These are phyloP conservation scores for Durusdinium trenchii DNA, from an alignment of 73 alveolate genomes.

Conservation along the genomic window DNA sequence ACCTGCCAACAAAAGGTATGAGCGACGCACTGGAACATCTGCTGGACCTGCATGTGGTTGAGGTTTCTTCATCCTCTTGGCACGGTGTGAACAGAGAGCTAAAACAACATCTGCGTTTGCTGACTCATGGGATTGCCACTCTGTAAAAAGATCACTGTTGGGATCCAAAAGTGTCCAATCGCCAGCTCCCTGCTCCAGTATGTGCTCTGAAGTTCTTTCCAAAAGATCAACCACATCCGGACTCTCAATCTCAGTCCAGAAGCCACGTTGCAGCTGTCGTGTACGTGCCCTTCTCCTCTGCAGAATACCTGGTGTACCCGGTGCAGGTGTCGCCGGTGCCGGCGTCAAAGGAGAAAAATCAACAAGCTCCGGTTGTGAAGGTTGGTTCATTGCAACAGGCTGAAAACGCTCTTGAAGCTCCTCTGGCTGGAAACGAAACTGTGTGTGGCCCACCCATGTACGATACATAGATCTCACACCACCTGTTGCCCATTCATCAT, in stretches of 20 bases:
- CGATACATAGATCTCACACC: too few species aligned
- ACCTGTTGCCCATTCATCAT: too few species aligned
- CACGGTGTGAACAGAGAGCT: neutral
- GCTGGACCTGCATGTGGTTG: neutral
- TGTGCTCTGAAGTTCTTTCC: neutral
- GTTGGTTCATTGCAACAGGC: neutral
- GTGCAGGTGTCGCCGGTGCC: neutral
- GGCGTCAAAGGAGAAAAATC: neutral
- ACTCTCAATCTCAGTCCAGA: neutral
- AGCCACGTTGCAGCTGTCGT: conserved; percentile 9
- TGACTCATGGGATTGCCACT: neutral
- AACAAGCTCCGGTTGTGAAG: neutral
- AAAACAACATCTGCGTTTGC: neutral
- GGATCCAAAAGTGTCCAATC: neutral
- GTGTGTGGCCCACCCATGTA: neutral
- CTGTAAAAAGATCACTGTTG: neutral
- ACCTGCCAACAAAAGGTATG: neutral
- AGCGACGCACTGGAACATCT: neutral
- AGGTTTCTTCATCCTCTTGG: neutral
- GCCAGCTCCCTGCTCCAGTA: neutral
- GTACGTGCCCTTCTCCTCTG: neutral
- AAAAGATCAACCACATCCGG: neutral
- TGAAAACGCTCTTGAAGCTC: neutral
- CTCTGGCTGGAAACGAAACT: neutral
- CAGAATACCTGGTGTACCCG: neutral